Base-by-base conservation (phyloP, 352 stramenopile species). In the Phytophthora pini region DNA sequence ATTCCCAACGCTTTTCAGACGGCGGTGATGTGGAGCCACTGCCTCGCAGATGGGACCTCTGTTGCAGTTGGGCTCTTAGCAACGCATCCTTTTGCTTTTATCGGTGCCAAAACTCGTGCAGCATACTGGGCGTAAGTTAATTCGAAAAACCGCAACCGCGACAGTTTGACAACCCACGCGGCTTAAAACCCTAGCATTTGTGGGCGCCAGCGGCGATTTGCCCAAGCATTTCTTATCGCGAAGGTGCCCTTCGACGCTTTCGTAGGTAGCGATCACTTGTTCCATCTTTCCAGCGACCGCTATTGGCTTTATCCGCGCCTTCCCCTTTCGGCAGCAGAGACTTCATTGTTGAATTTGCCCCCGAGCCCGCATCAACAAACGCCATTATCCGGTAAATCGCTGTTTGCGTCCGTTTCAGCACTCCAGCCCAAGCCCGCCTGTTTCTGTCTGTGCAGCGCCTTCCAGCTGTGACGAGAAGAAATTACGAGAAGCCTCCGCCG, bases 281-380 rank as follows among this genome's bases (percentile, higher is more conserved):
- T 69, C 49, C 34, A 55, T 60, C 24, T 36, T 36, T 36, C 9
- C 31, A 36, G 31, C 1, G 13, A 20, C 12, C 38, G 38, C 52
- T 56, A 38, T 8, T 22, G 39, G 17, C 46, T 22, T 20, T 38
- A 17, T 54, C 54, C 22, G n/a, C n/a, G n/a, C 44, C 38, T 13
- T 36, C 31, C 31, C 31, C 11, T 32, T 59, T 67, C 39, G 24
- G 8, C 38, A 20, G 2, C n/a, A 6, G 3, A 6, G n/a, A 47
- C 29, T 58, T 70, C 74, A 83, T 84, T 86, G 72, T 83, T 86
- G 72, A 86, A 72, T 84, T 79, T 75, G 72, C 74, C 41, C 17
- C 24, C 63, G 29, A 57, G 17, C 50, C 38, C 24, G 15, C 31
- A 6, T 22, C 22, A 45, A 36, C 41, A 49, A 52, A 56, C 61